Conservation (phyloP, 2,329 filamentous ascomycete species). For the Aspergillus bombycis region DNA sequence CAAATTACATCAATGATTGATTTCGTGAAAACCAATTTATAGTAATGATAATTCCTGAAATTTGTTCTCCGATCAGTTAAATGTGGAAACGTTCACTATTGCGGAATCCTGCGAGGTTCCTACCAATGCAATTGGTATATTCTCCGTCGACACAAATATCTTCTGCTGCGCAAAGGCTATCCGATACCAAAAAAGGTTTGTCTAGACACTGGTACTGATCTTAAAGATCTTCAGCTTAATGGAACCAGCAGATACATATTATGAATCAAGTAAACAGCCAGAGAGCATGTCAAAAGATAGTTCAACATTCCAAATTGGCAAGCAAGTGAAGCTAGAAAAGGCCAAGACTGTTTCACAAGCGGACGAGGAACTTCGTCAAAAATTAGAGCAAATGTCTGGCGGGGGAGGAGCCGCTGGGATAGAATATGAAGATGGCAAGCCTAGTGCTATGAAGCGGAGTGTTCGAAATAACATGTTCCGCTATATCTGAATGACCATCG, state of each 20-base stretch:
- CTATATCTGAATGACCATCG: slow-evolving; percentile 54
- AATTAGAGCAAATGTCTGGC: slow-evolving; percentile 68
- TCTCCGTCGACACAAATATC: background rate
- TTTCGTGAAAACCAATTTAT: background rate
- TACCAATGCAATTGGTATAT: background rate
- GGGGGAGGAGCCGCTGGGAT: slow-evolving; percentile 72
- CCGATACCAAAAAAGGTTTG: slow-evolving; percentile 9
- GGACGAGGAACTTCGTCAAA: slow-evolving; percentile 68
- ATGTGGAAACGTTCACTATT: background rate
- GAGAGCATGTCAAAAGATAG: background rate
- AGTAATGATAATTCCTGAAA: background rate
- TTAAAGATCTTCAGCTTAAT: background rate
- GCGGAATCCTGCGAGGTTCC: background rate
- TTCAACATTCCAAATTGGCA: slow-evolving; percentile 11
- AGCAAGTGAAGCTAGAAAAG: slow-evolving; percentile 22
- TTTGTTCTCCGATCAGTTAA: background rate
- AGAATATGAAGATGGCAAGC: slow-evolving; percentile 74
- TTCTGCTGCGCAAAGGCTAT: slow-evolving; percentile 1
- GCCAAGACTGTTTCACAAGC: slow-evolving; percentile 64
- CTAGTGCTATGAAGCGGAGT: slow-evolving; percentile 71
- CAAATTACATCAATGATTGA: background rate
- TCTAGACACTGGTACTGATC: background rate
- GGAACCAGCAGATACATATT: background rate
- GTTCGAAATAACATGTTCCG: slow-evolving; percentile 80
- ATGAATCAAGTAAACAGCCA: background rate